Evolutionary conservation across 139 green algal genomes (phyloP).

Genomic region (Ostreobium quekettii): DNA sequence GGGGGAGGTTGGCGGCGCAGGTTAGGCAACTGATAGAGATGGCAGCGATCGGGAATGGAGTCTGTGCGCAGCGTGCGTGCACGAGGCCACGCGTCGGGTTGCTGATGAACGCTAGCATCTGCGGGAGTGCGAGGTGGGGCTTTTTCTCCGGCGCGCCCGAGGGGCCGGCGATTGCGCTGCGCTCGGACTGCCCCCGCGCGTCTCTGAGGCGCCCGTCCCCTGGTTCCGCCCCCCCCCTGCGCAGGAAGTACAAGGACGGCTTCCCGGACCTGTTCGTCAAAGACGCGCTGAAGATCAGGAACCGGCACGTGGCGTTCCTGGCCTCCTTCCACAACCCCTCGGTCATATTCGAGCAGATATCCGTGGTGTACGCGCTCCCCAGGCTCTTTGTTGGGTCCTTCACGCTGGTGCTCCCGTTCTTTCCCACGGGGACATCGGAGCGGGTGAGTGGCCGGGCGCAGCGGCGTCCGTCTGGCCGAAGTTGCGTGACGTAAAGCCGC

Average conservation of each 20-base stretch:
- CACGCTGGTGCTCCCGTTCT: slow-evolving; percentile 97
- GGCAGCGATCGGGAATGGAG: not conserved
- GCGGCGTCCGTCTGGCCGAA: no score
- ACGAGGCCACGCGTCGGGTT: not conserved
- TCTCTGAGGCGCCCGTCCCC: no score
- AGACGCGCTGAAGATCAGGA: slow-evolving; percentile 78
- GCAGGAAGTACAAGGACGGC: slow-evolving; percentile 86
- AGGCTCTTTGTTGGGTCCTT: slow-evolving; percentile 93
- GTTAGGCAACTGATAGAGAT: no score
- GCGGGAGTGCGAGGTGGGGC: not conserved
- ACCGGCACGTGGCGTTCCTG: slow-evolving; percentile 93
- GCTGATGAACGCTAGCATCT: not conserved
- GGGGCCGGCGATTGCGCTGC: not conserved
- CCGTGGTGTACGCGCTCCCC: slow-evolving; percentile 92
- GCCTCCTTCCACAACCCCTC: slow-evolving; percentile 86
- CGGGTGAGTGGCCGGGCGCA: slow-evolving; percentile 38
- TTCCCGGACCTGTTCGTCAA: slow-evolving; percentile 99
- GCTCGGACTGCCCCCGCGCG: no score
- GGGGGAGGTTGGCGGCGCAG: no score
- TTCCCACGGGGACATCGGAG: slow-evolving; percentile 87
- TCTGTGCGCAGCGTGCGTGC: not conserved
- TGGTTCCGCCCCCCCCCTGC: no score
- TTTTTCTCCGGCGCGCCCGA: not conserved
- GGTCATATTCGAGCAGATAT: slow-evolving; percentile 94
- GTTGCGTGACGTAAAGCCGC: no score